These are phyloP conservation scores for Pythium brassicae DNA, from an alignment of 352 stramenopile genomes.

Conservation along the genomic window DNA sequence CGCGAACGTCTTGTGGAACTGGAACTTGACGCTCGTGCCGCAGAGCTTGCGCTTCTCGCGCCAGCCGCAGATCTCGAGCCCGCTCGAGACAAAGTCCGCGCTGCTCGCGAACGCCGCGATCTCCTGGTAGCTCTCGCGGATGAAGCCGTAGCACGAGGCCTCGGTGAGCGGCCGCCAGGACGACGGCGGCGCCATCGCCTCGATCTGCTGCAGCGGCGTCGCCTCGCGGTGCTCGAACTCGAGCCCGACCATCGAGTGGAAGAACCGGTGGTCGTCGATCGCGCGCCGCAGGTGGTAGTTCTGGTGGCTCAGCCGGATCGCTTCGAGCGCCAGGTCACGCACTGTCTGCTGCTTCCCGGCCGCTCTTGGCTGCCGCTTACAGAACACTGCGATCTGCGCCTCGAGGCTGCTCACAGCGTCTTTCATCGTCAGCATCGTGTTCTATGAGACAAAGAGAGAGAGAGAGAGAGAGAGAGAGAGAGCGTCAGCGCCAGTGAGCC, in stretches of 20 bases:
- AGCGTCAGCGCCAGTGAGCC: not conserved
- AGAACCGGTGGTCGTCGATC: slow-evolving; percentile 50
- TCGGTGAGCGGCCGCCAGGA: slow-evolving; percentile 40
- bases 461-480: no score
- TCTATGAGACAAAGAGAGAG: no score
- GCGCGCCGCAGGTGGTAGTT: slow-evolving; percentile 45
- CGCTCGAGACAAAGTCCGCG: slow-evolving; percentile 45
- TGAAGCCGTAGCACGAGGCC: slow-evolving; percentile 32
- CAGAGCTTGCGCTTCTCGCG: slow-evolving; percentile 54
- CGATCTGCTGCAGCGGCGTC: slow-evolving; percentile 14
- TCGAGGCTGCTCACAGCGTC: slow-evolving; percentile 35
- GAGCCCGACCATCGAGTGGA: slow-evolving; percentile 56
- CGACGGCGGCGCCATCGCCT: slow-evolving; percentile 21
- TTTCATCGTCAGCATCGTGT: slow-evolving; percentile 54
- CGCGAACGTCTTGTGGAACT: slow-evolving; percentile 54
- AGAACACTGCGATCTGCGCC: slow-evolving; percentile 26
- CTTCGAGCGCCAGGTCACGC: slow-evolving; percentile 33
- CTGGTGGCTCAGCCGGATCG: slow-evolving; percentile 38
- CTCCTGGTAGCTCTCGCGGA: slow-evolving; percentile 46
- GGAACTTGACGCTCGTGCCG: slow-evolving; percentile 49
- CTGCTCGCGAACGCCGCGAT: slow-evolving; percentile 44
- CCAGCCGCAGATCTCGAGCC: slow-evolving; percentile 55
- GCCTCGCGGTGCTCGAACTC: slow-evolving; percentile 53
- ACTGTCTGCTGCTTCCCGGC: slow-evolving; percentile 22
- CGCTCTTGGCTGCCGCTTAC: slow-evolving; percentile 13